Conservation (phyloP, 2,329 filamentous ascomycete species). For the Sporothrix pallida region DNA sequence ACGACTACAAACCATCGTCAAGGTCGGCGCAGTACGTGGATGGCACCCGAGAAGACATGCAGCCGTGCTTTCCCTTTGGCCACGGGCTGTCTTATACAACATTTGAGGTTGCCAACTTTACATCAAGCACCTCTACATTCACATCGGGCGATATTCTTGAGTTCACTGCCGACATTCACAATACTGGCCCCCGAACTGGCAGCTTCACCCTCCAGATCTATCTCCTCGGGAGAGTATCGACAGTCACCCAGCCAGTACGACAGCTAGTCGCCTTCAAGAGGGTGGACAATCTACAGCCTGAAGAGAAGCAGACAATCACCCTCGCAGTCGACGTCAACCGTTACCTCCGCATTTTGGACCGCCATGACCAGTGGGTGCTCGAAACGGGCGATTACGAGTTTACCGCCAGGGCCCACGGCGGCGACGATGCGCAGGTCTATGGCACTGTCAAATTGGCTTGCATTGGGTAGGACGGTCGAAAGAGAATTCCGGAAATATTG, state of each 20-base stretch:
- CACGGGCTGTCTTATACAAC: slow-evolving; percentile 11
- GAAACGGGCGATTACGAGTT: not conserved
- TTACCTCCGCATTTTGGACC: slow-evolving; percentile 17
- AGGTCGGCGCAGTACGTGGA: slow-evolving; percentile 20
- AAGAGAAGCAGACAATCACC: not conserved
- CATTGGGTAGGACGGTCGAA: too few species aligned
- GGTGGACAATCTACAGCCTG: not conserved
- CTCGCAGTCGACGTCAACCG: slow-evolving; percentile 11
- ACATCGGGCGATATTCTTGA: not conserved
- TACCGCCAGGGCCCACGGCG: not conserved
- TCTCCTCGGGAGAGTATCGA: slow-evolving; percentile 2
- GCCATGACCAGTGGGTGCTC: not conserved
- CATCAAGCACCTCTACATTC: not conserved
- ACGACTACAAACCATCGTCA: slow-evolving; percentile 26
- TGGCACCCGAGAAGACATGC: not conserved
- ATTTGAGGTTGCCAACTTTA: not conserved
- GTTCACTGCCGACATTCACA: not conserved
- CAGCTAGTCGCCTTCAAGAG: slow-evolving; percentile 24
- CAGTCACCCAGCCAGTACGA: slow-evolving; percentile 10
- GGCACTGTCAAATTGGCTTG: not conserved
- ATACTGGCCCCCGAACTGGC: not conserved
- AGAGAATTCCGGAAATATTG: not conserved
- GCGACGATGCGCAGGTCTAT: not conserved
- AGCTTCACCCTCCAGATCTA: slow-evolving; percentile 24
- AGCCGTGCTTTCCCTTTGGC: slow-evolving; percentile 9